A percentile compares a stretch with the other conserved stretches of the same genome.
These are phyloP conservation scores for Zymoseptoria tritici DNA, from an alignment of 2,329 filamentous ascomycete species.

Conservation along the genomic window DNA sequence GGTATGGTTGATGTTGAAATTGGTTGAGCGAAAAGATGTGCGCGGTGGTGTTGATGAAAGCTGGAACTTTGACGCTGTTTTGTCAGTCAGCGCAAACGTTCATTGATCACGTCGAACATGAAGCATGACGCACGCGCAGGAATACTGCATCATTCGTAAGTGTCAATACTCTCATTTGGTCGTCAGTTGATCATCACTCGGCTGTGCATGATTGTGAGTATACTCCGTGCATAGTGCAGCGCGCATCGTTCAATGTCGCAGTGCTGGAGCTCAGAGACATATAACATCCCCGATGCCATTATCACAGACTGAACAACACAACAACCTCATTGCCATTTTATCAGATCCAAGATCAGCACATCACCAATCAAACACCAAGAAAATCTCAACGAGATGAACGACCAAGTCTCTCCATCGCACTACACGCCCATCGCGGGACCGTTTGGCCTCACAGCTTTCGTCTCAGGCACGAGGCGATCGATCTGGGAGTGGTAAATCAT, in stretches of 20 bases:
- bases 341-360: neutral
- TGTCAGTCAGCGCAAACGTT: neutral
- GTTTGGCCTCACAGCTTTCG: neutral
- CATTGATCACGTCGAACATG: neutral
- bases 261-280: neutral
- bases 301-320: neutral
- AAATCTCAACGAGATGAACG: neutral
- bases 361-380: neutral
- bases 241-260: neutral
- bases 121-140: neutral
- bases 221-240: neutral
- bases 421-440: neutral
- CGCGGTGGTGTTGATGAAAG: neutral
- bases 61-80: neutral
- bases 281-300: neutral
- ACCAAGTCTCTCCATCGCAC: neutral
- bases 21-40: neutral
- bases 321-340: neutral
- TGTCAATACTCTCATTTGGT: neutral
- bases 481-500: neutral
- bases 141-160: neutral
- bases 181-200: neutral
- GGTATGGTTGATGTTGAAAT: neutral
- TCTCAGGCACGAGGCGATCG: neutral
- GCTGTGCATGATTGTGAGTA: neutral